phyloP scores from a whole-genome alignment of 1,139 yeast genomes.

The Saccharomyces hybrid region DNA sequence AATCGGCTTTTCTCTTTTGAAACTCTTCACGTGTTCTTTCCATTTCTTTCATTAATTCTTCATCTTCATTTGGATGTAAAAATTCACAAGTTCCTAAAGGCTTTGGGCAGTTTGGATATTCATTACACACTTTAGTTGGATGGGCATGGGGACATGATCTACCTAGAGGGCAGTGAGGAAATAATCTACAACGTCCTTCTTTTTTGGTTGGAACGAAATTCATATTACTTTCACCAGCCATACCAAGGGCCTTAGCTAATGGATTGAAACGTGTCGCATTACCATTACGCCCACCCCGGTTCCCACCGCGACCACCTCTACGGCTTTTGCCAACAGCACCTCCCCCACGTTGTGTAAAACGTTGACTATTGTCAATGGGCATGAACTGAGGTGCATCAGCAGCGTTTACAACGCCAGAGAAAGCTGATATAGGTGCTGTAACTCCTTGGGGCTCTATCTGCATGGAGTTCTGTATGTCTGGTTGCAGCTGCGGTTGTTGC shows the following conservation, averaged over 20 bases:
- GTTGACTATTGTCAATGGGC: constrained; percentile 6
- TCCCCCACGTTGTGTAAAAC: constrained; percentile 17
- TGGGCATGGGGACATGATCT: constrained; percentile 67
- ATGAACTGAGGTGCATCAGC: constrained; percentile 11
- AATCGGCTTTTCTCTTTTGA: constrained; percentile 37
- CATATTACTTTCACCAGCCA: constrained; percentile 17
- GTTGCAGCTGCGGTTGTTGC: constrained; percentile 7
- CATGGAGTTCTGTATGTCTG: background rate
- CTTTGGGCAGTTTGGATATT: constrained; percentile 73
- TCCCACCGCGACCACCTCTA: constrained; percentile 21
- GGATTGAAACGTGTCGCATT: constrained; percentile 27
- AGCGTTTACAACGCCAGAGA: constrained; percentile 22
- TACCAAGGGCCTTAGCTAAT: constrained; percentile 29
- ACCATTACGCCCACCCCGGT: constrained; percentile 21
- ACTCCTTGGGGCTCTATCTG: background rate
- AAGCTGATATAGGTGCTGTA: constrained; percentile 20
- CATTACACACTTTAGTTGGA: constrained; percentile 68
- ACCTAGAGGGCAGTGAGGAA: constrained; percentile 64
- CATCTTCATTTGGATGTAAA: constrained; percentile 80
- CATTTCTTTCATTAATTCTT: constrained; percentile 55
- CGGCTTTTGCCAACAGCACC: constrained; percentile 20
- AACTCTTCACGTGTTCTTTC: constrained; percentile 50
- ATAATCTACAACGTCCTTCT: constrained; percentile 64
- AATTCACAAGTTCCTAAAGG: constrained; percentile 76
- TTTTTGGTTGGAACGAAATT: constrained; percentile 33